Base-by-base conservation (phyloP, 352 stramenopile genomes). In the Hyaloperonospora brassicae region DNA sequence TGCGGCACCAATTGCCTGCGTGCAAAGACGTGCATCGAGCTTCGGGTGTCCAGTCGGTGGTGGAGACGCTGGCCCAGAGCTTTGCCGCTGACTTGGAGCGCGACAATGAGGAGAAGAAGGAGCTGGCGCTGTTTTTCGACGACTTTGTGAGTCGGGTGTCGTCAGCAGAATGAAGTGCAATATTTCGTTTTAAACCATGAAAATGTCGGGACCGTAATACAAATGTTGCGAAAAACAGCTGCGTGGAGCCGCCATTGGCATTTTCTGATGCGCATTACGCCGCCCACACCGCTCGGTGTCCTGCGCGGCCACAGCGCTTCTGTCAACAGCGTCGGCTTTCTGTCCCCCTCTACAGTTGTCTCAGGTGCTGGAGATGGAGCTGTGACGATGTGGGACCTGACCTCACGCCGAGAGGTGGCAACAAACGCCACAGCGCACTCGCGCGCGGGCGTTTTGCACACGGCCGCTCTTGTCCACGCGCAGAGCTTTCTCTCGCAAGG, bases 351-450 rank as follows among this genome's bases (percentile, higher is more conserved):
- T 0, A 52, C 27, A 1, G 17, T 89, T 25, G 61, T 79, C 0
- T 90, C 83, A 13, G 79, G 78, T 0, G 60, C 56, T 22, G 83
- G 73, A 1, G 76, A 93, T 43, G 83, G 83, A 5, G 54, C 62
- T 10, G 65, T 93, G 23, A 90, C 87, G 56, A 57, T 93, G 22
- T 93, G 83, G 83, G 62, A 86, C 57, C 53, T 93, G 41, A 70
- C 60, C 17, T 68, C 75, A 41, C 74, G 83, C 11, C 74, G 83
- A 12, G 74, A 87, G 52, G 49, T 57, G 25, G 64, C 59, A 17
- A 65, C 66, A 3, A 56, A 70, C 25, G 12, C 59, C 1, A 8
- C 52, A 0, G 70, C 75, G 0, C 83, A 93, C 58, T 89, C 79
- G 55, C 84, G 84, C 46, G 83, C 83, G 12, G 83, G 83, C 21